phyloP scores from a whole-genome alignment of 2,329 filamentous ascomycete species.

The Exophiala spinifera region DNA sequence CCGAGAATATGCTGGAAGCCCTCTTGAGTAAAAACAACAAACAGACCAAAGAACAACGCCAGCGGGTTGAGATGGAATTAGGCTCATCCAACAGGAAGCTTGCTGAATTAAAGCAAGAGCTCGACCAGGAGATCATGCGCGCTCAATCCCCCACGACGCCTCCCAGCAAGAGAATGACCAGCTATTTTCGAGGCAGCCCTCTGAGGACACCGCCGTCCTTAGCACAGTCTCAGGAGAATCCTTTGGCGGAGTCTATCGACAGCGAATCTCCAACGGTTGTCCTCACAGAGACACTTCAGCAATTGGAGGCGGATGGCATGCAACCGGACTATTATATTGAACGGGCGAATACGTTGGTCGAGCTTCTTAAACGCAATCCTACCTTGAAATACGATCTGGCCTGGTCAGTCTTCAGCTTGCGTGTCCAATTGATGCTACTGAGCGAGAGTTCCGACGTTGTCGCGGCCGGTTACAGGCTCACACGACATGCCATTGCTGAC shows the following conservation, averaged over 20 bases:
- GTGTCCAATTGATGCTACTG: conserved; percentile 92
- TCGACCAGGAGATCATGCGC: conserved; percentile 60
- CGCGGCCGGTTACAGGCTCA: conserved; percentile 88
- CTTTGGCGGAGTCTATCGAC: conserved; percentile 61
- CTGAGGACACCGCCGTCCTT: conserved; percentile 49
- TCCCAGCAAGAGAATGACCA: conserved; percentile 50
- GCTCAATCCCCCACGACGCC: conserved; percentile 53
- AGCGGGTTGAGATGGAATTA: conserved; percentile 79
- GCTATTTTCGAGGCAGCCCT: conserved; percentile 56
- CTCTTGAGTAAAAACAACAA: conserved; percentile 93
- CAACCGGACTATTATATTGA: conserved; percentile 92
- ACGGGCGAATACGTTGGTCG: conserved; percentile 86
- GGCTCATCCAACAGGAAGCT: conserved; percentile 78
- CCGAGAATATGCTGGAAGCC: conserved; percentile 95
- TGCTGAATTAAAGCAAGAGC: conserved; percentile 55
- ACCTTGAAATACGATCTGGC: conserved; percentile 94
- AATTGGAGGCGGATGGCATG: conserved; percentile 83
- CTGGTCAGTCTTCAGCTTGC: conserved; percentile 89
- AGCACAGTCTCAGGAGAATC: conserved; percentile 50
- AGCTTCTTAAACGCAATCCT: conserved; percentile 89
- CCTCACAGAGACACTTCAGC: conserved; percentile 83
- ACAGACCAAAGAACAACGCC: conserved; percentile 82
- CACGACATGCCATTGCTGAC: conserved; percentile 91
- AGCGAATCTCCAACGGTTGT: conserved; percentile 82
- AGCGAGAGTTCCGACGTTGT: conserved; percentile 95